Evolutionary conservation across 2,329 filamentous ascomycete species (phyloP).

Genomic region (Alternaria sp.): DNA sequence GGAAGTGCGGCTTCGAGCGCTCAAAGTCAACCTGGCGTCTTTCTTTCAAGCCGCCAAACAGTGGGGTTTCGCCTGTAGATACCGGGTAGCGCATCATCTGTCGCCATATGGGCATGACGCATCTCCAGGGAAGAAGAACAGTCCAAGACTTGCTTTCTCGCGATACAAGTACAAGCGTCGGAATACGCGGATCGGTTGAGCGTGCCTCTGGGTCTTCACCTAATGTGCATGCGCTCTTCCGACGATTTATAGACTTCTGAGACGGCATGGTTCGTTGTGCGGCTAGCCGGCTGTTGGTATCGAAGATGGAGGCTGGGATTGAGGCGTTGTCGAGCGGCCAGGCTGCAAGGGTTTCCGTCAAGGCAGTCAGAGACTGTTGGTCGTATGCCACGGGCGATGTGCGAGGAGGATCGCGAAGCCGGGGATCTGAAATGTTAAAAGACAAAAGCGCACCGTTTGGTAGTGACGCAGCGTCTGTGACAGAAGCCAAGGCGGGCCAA

Average conservation of each 20-base stretch:
- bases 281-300: conserved; percentile 70
- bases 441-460: conserved; percentile 75
- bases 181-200: conserved; percentile 76
- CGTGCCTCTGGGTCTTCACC: conserved; percentile 69
- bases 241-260: conserved; percentile 82
- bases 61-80: conserved; percentile 79
- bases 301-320: conserved; percentile 68
- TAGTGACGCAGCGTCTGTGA: conserved; percentile 66
- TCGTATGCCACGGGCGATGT: conserved; percentile 50
- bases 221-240: conserved; percentile 70
- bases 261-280: conserved; percentile 73
- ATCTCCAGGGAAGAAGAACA: conserved; percentile 88
- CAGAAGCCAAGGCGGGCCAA: conserved; percentile 40
- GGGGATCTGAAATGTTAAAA: conserved; percentile 81
- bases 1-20: conserved; percentile 81
- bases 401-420: conserved; percentile 78
- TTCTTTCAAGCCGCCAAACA: conserved; percentile 84
- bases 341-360: conserved; percentile 69
- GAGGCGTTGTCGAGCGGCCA: conserved; percentile 72
- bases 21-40: conserved; percentile 84
- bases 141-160: conserved; percentile 73
- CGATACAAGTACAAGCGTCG: conserved; percentile 74
- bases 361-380: conserved; percentile 38
- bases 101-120: conserved; percentile 86
- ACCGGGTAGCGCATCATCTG: conserved; percentile 83